Base-by-base conservation (phyloP, 257 asterid genomes). In the Penstemon eatonii region DNA sequence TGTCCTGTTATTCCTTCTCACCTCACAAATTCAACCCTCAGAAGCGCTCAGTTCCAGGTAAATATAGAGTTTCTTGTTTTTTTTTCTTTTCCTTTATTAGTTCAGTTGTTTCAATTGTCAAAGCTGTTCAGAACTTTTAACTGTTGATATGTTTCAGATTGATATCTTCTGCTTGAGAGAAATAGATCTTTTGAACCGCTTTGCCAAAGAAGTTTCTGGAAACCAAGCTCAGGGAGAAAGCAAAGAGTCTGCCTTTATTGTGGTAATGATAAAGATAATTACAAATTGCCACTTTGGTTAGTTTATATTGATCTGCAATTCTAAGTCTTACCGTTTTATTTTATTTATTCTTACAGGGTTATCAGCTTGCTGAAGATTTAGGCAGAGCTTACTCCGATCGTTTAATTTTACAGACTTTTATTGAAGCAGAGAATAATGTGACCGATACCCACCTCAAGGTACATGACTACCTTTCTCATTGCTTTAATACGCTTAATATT, bases 331-430 rank as follows among this genome's bases (percentile, higher is more conserved):
- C 2, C 2, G 2, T 25, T 25, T 25, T 25, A 25, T 25, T 25
- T 25, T 38, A 46, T 60, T 40, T 47, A 50, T 40, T 65, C 33
- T 33, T 60, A 67, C 96, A 91, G 99, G 82, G 87, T 69, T 87
- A 93, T 70, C 96, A 89, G 80, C 89, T 93, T 47, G 99, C 99
- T 63, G 99, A 87, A 84, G 99, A 93, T 80, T 76, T 93, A 68
- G 99, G 97, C 67, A 83, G 85, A 80, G 97, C 99, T 46, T 93
- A 78, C 76, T 71, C 96, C 3, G 99, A 93, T 69, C 87, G 91
- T 12, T 75, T 95, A 56, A 87, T 86, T 70, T 77, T 88, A 25
- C 85, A 80, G 77, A 81, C 85, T 53, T 82, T 85, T 68, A 13
- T 83, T 49, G 95, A 90, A 40, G 96, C 89, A 12, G 99, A 93